Evolutionary conservation across 306 rosid species (phyloP).

Genomic region (Quercus agrifolia): DNA sequence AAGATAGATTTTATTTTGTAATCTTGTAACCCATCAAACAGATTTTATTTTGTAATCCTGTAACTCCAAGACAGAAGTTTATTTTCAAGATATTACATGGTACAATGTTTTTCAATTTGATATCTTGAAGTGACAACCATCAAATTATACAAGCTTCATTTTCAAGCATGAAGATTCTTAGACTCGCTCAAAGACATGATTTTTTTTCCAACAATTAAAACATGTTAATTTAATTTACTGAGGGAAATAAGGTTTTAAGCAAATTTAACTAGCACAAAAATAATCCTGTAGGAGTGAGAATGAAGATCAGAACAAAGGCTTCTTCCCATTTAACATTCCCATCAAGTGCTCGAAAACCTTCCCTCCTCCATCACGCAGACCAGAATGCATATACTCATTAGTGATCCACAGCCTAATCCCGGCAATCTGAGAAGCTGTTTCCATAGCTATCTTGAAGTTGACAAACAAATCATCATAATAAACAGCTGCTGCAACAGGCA

Average conservation of each 20-base stretch:
- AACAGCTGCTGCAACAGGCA: conserved; percentile 92
- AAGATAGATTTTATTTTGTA: too few relatives aligned
- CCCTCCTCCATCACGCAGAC: conserved; percentile 73
- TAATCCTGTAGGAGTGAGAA: background rate
- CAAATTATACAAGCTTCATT: background rate
- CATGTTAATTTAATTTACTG: background rate
- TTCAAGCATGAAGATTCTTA: background rate
- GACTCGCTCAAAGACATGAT: background rate
- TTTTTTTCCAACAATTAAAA: background rate
- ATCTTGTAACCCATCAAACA: too few relatives aligned
- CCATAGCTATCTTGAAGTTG: conserved; percentile 66
- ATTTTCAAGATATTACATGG: too few relatives aligned
- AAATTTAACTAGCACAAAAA: background rate
- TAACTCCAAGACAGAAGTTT: too few relatives aligned
- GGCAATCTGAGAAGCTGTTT: conserved; percentile 82
- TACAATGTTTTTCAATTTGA: too few relatives aligned
- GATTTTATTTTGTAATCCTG: too few relatives aligned
- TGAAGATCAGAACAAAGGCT: conserved; percentile 68
- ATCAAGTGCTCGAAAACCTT: conserved; percentile 81
- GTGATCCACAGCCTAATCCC: conserved; percentile 86
- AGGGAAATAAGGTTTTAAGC: background rate
- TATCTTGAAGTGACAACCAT: too few relatives aligned
- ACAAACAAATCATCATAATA: conserved; percentile 84
- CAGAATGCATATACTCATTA: conserved; percentile 95
- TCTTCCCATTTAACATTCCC: conserved; percentile 80